Base-by-base conservation (phyloP, 257 asterid genomes). In the Ocimum tenuiflorum region DNA sequence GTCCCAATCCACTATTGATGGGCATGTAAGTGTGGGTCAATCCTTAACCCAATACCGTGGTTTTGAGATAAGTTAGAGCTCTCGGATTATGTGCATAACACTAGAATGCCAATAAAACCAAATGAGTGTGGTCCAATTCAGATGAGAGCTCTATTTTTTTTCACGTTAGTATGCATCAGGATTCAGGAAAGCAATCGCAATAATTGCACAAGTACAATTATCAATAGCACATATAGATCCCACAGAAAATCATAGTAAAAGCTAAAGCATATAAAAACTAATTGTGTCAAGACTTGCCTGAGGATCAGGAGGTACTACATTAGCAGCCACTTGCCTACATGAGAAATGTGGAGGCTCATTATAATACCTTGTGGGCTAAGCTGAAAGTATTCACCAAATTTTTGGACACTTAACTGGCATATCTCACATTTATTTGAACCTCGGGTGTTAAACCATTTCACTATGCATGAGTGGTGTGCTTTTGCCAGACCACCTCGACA, bases 341-440 rank as follows among this genome's bases (percentile, higher is more conserved):
- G 59, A 76, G 68, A 78, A 73, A 71, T 53, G 55, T 70, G 60
- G 60, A 76, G 68, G 72, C 47, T 65, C 64, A 55, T 71, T 38
- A 68, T 65, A 72, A 52, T 36, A 56, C 61, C 14, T 36, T 20
- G 20, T 24, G 62, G 29, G 23, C 13, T 45, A 50, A 57, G 68
- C 27, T 67, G 39, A 58, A 69, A 59, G 29, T 33, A 50, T n/a
- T 36, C 36, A 71, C 63, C n/a, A 47, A 62, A 14, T 20, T 39
- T 31, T 33, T 11, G 24, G 71, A 60, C 46, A 54, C 78, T 83
- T 81, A 76, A 86, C 95, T 81, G 94, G 88, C 94, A 88, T 65
- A 88, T 85, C 77, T 88, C 94, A 61, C 94, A 85, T 75, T 71
- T 85, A 79, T 88, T 88, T 49, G 96, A 85, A 63, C 94, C 94